Evolutionary conservation across 495 filamentous ascomycete genomes (phyloP).

Genomic region (Achaetomiella virescens): DNA sequence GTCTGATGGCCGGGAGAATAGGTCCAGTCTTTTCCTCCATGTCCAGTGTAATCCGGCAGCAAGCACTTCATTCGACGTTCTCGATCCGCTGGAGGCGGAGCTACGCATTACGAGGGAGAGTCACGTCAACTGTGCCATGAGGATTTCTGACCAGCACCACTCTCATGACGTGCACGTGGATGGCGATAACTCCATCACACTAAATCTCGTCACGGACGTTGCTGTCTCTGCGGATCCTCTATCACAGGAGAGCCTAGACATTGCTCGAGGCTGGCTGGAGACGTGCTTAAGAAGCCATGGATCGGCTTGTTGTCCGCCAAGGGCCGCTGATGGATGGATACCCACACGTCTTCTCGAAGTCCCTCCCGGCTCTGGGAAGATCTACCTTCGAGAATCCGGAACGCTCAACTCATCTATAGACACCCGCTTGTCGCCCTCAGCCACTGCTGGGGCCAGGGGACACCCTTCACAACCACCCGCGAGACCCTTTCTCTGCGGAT

Average conservation of each 20-base stretch:
- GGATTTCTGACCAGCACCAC: neutral
- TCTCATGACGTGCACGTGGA: too few relatives aligned
- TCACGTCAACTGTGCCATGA: neutral
- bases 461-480: constrained; percentile 14
- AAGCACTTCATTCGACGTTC: constrained; percentile 3
- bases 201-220: neutral
- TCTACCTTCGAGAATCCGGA: constrained; percentile 9
- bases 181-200: neutral
- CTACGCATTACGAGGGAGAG: constrained; percentile 5
- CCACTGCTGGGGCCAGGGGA: constrained; percentile 25
- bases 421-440: constrained; percentile 24
- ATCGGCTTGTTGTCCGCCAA: constrained; percentile 1
- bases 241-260: constrained; percentile 5
- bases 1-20: constrained; percentile 3
- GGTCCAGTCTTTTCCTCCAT: neutral
- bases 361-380: neutral
- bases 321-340: neutral
- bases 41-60: neutral
- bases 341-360: constrained; percentile 19
- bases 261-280: constrained; percentile 13
- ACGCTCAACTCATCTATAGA: neutral
- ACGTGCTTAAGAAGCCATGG: constrained; percentile 16
- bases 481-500: constrained; percentile 1
- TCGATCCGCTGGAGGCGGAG: constrained; percentile 6
- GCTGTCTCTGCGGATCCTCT: constrained; percentile 8